phyloP scores from a whole-genome alignment of 306 rosid genomes.

The Amphicarpaea edgeworthii region DNA sequence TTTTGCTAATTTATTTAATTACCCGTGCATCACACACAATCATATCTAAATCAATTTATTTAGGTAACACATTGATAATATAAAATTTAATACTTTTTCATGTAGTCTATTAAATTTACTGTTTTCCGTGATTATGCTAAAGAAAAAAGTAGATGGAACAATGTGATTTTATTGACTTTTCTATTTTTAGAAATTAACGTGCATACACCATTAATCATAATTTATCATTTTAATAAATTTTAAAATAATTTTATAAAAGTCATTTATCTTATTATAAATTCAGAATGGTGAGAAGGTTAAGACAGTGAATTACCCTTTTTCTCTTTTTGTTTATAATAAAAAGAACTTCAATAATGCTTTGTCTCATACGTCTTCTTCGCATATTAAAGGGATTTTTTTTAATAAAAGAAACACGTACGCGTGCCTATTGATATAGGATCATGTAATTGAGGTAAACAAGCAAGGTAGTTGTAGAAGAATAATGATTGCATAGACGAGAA shows the following conservation, averaged over 20 bases:
- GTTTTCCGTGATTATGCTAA: background rate
- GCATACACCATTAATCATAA: no score
- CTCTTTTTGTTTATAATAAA: no score
- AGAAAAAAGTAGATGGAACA: background rate
- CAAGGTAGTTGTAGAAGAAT: slow-evolving; percentile 6
- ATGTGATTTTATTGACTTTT: background rate
- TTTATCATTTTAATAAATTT: no score
- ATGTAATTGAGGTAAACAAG: background rate
- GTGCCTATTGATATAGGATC: background rate
- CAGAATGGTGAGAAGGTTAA: no score
- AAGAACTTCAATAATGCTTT: background rate
- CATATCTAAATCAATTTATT: no score
- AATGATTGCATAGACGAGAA: background rate
- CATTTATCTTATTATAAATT: no score
- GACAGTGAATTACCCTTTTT: no score
- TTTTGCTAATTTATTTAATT: no score
- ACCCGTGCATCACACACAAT: no score
- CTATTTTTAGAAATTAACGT: no score
- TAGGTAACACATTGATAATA: background rate
- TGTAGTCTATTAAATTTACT: background rate
- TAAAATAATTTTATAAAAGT: no score
- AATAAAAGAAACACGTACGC: background rate
- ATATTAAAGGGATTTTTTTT: background rate
- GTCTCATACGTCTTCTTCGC: background rate
- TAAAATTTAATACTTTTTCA: background rate